phyloP scores from a whole-genome alignment of 2,329 filamentous ascomycete genomes.

The Diatrype stigma region DNA sequence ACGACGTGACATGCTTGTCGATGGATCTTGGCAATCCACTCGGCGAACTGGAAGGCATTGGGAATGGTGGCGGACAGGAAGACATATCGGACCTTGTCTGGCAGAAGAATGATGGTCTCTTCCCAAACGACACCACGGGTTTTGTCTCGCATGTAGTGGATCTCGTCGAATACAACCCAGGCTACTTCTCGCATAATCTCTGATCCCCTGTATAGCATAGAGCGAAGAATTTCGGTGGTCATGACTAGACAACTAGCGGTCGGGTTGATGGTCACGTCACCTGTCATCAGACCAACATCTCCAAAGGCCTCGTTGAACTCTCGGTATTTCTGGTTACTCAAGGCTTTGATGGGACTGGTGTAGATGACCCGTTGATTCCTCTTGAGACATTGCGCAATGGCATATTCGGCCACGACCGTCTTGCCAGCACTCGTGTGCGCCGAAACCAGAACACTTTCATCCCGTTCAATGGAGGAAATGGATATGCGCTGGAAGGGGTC shows the following conservation, averaged over 20 bases:
- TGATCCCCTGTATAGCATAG: slow-evolving; percentile 95
- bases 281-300: slow-evolving; percentile 96
- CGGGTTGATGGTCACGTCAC: slow-evolving; percentile 98
- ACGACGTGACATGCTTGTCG: slow-evolving; percentile 97
- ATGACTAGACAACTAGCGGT: slow-evolving; percentile 97
- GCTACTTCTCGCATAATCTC: slow-evolving; percentile 99
- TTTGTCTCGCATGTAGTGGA: slow-evolving; percentile 97
- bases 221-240: slow-evolving; percentile 98
- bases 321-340: slow-evolving; percentile 98
- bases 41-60: slow-evolving; percentile 98
- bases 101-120: slow-evolving; percentile 95
- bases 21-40: slow-evolving; percentile 98
- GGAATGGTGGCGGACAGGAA: slow-evolving; percentile 98
- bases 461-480: slow-evolving; percentile 89
- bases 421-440: slow-evolving; percentile 97
- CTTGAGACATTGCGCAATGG: slow-evolving; percentile 94
- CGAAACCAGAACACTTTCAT: slow-evolving; percentile 94
- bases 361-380: slow-evolving; percentile 98
- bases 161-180: slow-evolving; percentile 98
- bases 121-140: slow-evolving; percentile 96
- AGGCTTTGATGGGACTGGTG: slow-evolving; percentile 96
- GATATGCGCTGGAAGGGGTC: slow-evolving; percentile 97
- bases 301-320: slow-evolving; percentile 95
- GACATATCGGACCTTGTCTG: slow-evolving; percentile 98
- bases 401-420: slow-evolving; percentile 97